A percentile compares a stretch with the other conserved stretches of the same genome.
Evolutionary conservation across 805 yeast species (phyloP).

Genomic region (Clavispora asparagi): DNA sequence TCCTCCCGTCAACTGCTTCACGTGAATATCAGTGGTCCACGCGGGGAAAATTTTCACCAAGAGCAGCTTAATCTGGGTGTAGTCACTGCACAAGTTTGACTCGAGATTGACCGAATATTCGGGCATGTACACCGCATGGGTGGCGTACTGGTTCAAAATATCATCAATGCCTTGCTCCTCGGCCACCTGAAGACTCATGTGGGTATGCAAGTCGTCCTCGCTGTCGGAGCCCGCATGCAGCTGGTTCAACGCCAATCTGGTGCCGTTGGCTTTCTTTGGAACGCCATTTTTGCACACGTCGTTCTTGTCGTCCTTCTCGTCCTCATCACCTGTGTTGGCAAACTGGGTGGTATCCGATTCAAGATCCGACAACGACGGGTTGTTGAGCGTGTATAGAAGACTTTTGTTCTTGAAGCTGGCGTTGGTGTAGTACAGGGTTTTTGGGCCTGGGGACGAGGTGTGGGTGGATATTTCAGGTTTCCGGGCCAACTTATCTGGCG

Average conservation of each 20-base stretch:
- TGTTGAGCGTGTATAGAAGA: slow-evolving; percentile 30
- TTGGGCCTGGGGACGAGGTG: not conserved
- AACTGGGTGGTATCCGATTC: slow-evolving; percentile 16
- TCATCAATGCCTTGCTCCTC: not conserved
- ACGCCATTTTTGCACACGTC: not conserved
- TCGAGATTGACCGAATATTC: slow-evolving; percentile 36
- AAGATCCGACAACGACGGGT: slow-evolving; percentile 34
- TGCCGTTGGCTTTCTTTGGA: not conserved
- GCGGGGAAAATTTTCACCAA: slow-evolving; percentile 43
- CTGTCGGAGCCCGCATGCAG: not conserved
- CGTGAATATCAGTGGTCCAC: slow-evolving; percentile 30
- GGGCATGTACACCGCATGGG: slow-evolving; percentile 49
- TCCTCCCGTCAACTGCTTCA: slow-evolving; percentile 53
- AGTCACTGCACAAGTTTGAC: slow-evolving; percentile 27
- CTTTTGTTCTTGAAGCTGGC: slow-evolving; percentile 18
- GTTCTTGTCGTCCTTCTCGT: not conserved
- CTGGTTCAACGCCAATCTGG: not conserved
- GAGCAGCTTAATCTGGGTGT: slow-evolving; percentile 33
- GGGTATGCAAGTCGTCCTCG: not conserved
- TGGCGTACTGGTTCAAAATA: slow-evolving; percentile 24
- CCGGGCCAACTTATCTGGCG: slow-evolving; percentile 9
- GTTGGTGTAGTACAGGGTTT: not conserved
- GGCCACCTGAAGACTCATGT: not conserved
- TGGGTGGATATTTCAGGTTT: not conserved
- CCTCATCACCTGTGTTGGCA: not conserved